These are phyloP conservation scores for Silybum marianum DNA, from an alignment of 129 eudicot species.

Conservation along the genomic window DNA sequence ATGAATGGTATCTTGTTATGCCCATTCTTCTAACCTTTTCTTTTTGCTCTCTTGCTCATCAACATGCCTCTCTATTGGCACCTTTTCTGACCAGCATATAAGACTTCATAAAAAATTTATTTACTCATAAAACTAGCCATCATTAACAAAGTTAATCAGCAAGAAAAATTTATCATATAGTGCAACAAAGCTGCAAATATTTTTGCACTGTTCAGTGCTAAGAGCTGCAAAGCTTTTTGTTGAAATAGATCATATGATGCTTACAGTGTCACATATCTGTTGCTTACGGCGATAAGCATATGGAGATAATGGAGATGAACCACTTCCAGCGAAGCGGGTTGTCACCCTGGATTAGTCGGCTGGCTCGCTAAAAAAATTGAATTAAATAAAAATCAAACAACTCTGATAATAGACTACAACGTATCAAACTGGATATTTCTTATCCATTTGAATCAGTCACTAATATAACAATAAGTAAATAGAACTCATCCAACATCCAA, in stretches of 20 bases:
- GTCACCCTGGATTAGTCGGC: no score
- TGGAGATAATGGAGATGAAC: slow-evolving; percentile 41
- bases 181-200: background rate
- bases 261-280: slow-evolving; percentile 85
- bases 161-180: background rate
- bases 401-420: no score
- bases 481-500: no score
- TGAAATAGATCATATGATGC: slow-evolving; percentile 18
- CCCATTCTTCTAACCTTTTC: slow-evolving; percentile 25
- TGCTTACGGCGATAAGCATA: slow-evolving; percentile 70
- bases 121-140: background rate
- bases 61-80: slow-evolving; percentile 16
- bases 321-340: slow-evolving; percentile 14
- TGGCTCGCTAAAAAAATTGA: no score
- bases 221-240: background rate
- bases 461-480: no score
- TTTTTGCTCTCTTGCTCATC: slow-evolving; percentile 13
- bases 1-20: slow-evolving; percentile 29
- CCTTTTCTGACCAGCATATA: no score
- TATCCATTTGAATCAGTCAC: no score
- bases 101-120: background rate
- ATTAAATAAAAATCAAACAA: no score
- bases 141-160: background rate
- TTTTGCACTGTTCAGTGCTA: no score
- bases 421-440: no score